Percentiles rank a stretch among this genome's conserved stretches.
Conservation (phyloP, 2,329 filamentous ascomycete species). For the Orbilia blumenaviensis region DNA sequence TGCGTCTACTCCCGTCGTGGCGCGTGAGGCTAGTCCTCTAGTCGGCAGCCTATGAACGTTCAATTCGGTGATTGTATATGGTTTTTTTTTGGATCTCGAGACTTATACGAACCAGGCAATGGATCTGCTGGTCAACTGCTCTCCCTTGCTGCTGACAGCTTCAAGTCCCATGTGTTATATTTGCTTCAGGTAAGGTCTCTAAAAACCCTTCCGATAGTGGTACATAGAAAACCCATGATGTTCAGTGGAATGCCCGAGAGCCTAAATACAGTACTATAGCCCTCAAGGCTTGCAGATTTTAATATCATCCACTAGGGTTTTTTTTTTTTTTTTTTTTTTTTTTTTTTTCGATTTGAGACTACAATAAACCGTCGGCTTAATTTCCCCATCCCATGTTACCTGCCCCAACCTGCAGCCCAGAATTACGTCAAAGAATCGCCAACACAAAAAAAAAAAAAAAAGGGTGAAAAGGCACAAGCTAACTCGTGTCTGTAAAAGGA, state of each 20-base stretch:
- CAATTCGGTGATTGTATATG: not conserved
- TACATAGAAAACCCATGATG: no score
- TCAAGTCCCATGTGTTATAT: not conserved
- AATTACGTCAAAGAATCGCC: slow-evolving; percentile 1
- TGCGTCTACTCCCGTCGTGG: slow-evolving; percentile 9
- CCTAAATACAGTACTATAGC: no score
- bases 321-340: no score
- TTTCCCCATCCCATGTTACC: not conserved
- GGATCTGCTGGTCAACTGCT: not conserved
- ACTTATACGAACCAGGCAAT: not conserved
- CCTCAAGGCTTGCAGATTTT: no score
- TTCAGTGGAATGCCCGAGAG: no score
- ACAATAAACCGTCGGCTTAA: no score
- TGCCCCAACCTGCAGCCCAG: not conserved
- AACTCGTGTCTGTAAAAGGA: no score
- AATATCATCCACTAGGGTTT: no score
- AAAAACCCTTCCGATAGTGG: no score
- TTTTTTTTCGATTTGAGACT: no score
- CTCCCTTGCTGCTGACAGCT: not conserved
- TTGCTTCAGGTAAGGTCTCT: not conserved
- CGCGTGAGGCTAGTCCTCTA: not conserved
- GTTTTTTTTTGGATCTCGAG: not conserved
- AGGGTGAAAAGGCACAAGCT: no score
- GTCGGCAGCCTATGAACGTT: no score
- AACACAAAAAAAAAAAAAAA: not conserved